A percentile compares a stretch with the other conserved stretches of the same genome.
Evolutionary conservation across 805 yeast species (phyloP).

Genomic region (Myxozyma vanderwaltii): DNA sequence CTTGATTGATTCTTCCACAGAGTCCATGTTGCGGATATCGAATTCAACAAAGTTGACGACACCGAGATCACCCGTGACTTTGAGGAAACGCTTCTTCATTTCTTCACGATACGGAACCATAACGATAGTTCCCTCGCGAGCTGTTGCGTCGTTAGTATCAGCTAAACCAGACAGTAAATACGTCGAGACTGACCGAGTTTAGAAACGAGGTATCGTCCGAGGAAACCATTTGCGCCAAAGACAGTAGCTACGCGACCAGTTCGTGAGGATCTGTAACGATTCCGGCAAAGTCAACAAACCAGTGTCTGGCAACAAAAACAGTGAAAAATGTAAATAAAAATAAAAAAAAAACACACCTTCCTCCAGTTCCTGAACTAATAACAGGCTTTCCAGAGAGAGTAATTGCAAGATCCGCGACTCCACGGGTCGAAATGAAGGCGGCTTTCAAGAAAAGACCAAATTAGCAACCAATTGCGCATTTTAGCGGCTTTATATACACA

Average conservation of each 20-base stretch:
- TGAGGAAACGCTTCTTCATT: slow-evolving; percentile 72
- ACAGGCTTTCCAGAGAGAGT: slow-evolving; percentile 75
- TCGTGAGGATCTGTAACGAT: slow-evolving; percentile 59
- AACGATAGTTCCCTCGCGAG: slow-evolving; percentile 77
- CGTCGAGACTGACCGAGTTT: slow-evolving; percentile 50
- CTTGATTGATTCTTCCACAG: slow-evolving; percentile 74
- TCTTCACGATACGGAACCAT: slow-evolving; percentile 83
- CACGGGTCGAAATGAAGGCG: slow-evolving; percentile 1
- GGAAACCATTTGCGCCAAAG: slow-evolving; percentile 78
- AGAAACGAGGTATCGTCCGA: slow-evolving; percentile 71
- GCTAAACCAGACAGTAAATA: not conserved
- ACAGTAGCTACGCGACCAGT: slow-evolving; percentile 88
- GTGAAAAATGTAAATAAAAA: too few relatives aligned
- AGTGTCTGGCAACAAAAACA: too few relatives aligned
- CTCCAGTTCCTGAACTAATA: slow-evolving; percentile 73
- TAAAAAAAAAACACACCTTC: slow-evolving; percentile 46
- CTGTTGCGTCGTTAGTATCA: slow-evolving; percentile 39
- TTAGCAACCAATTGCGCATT: not conserved
- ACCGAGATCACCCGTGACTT: slow-evolving; percentile 83
- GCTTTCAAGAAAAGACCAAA: not conserved
- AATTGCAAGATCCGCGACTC: slow-evolving; percentile 51
- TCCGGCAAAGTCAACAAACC: too few relatives aligned
- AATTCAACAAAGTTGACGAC: slow-evolving; percentile 82
- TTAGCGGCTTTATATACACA: not conserved
- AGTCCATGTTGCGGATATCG: slow-evolving; percentile 74